These are phyloP conservation scores for Leishmania tarentolae DNA, from an alignment of 208 protist species.

Conservation along the genomic window DNA sequence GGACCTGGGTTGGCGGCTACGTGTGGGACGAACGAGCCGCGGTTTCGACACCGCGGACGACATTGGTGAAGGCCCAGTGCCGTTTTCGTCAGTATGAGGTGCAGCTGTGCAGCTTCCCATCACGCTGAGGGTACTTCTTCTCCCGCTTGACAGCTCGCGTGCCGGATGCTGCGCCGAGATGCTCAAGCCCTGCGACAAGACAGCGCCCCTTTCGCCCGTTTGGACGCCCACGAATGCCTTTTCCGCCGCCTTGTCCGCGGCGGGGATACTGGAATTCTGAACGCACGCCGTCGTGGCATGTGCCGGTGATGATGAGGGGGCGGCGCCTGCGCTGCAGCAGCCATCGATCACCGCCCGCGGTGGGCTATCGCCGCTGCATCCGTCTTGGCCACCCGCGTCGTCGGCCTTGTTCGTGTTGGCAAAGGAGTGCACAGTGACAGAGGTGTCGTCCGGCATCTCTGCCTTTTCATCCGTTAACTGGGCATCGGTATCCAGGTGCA, in stretches of 20 bases:
- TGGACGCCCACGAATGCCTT: not conserved
- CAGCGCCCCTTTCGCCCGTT: not conserved
- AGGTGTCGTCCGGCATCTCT: too few relatives aligned
- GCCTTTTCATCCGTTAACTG: not conserved
- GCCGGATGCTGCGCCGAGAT: not conserved
- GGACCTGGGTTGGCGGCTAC: constrained; percentile 8
- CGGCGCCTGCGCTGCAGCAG: not conserved
- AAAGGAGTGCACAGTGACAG: not conserved
- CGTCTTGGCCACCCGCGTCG: not conserved
- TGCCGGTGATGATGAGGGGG: not conserved
- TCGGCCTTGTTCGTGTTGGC: not conserved
- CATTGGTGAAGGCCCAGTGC: not conserved
- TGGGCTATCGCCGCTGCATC: not conserved
- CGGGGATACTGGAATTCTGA: not conserved
- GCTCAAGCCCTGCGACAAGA: not conserved
- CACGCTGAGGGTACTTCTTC: not conserved
- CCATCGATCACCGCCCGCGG: not conserved
- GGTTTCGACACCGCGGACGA: not conserved
- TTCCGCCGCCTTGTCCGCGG: not conserved
- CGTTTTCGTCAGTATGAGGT: not conserved
- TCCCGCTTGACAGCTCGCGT: not conserved
- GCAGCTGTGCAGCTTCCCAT: too few relatives aligned
- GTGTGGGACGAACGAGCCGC: not conserved
- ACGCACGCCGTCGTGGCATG: not conserved
- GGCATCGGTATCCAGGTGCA: not conserved